phyloP scores from a whole-genome alignment of 768 basidiomycete species.

The Xanthoconium purpureum region DNA sequence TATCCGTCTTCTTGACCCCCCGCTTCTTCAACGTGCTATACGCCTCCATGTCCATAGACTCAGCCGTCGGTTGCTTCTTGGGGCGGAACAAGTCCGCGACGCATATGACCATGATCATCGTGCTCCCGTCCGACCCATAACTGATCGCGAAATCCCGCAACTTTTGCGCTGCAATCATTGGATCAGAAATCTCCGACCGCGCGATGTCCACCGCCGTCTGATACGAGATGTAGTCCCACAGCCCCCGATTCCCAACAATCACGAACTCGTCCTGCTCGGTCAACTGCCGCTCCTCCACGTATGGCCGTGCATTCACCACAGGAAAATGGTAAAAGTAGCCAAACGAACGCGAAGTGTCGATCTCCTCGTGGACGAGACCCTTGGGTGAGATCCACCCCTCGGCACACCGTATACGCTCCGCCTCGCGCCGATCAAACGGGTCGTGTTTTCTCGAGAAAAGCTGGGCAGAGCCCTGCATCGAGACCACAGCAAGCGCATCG shows the following conservation, averaged over 20 bases:
- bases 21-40: conserved; percentile 31
- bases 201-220: conserved; percentile 98
- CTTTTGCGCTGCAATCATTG: conserved; percentile 94
- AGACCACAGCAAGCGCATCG: conserved; percentile 83
- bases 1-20: conserved; percentile 44
- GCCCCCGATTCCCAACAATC: conserved; percentile 87
- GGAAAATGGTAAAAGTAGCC: conserved; percentile 90
- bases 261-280: conserved; percentile 91
- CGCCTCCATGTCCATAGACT: conserved; percentile 38
- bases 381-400: conserved; percentile 94
- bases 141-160: conserved; percentile 94
- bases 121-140: conserved; percentile 89
- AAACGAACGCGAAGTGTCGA: conserved; percentile 89
- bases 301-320: conserved; percentile 85
- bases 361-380: conserved; percentile 88
- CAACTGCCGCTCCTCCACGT: conserved; percentile 66
- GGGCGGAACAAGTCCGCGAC: conserved; percentile 73
- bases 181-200: conserved; percentile 61
- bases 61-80: conserved; percentile 39
- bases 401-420: conserved; percentile 79
- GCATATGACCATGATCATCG: conserved; percentile 97
- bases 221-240: conserved; percentile 93
- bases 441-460: conserved; percentile 80
- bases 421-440: conserved; percentile 85
- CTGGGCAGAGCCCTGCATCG: conserved; percentile 68